Evolutionary conservation across 192 early-diverging fungal species (phyloP).

Genomic region (Dispira parvispora): DNA sequence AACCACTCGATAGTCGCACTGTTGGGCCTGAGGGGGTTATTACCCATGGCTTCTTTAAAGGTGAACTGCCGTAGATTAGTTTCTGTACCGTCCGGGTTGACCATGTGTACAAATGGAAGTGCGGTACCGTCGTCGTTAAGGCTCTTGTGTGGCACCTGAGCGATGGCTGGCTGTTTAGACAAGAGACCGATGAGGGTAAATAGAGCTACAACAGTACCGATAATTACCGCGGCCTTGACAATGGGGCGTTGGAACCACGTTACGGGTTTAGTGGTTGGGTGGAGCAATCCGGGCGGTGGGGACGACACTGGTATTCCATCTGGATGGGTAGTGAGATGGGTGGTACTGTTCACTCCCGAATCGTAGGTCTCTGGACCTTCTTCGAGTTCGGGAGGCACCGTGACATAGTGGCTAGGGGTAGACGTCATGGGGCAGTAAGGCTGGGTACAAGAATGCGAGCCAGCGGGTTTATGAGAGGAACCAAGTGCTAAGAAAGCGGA

Average conservation of each 20-base stretch:
- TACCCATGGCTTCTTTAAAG: not conserved
- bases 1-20: constrained; percentile 5
- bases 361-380: not conserved
- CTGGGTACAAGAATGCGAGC: not conserved
- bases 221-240: not conserved
- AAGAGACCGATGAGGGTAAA: constrained; percentile 5
- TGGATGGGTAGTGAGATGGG: too few species aligned
- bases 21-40: not conserved
- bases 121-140: constrained; percentile 9
- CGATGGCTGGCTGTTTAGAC: constrained; percentile 7
- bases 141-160: not conserved
- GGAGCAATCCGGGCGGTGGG: not conserved
- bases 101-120: not conserved
- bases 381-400: not conserved
- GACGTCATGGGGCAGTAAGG: not conserved
- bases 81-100: constrained; percentile 10
- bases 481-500: too few species aligned
- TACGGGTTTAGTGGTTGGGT: not conserved
- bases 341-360: not conserved
- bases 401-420: not conserved
- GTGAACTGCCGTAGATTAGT: constrained; percentile 1
- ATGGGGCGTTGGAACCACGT: not conserved
- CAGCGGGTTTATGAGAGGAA: not conserved
- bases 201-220: constrained; percentile 1
- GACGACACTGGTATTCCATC: too few species aligned